Conservation (phyloP, 2,329 filamentous ascomycete species). For the Lasiodiplodia gonubiensis region DNA sequence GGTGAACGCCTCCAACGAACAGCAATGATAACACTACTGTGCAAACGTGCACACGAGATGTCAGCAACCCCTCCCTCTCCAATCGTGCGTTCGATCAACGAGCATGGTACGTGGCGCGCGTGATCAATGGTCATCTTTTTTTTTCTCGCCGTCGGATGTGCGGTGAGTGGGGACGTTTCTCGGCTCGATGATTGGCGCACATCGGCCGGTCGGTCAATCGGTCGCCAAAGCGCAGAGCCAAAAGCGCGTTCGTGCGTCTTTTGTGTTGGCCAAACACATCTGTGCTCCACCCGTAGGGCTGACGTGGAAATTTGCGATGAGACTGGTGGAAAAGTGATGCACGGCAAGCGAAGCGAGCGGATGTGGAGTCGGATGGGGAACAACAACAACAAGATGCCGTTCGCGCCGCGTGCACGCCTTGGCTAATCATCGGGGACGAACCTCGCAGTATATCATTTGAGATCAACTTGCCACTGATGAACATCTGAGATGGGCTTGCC, state of each 20-base stretch:
- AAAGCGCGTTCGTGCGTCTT: background rate
- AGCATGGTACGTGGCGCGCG: background rate
- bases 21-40: background rate
- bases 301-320: background rate
- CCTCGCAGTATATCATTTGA: background rate
- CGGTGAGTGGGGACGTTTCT: background rate
- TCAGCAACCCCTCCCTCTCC: background rate
- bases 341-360: background rate
- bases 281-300: constrained; percentile 11
- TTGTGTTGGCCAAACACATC: background rate
- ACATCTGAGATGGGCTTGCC: background rate
- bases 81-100: background rate
- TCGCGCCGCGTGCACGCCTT: background rate
- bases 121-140: background rate
- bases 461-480: background rate
- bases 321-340: background rate
- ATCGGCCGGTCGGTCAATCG: background rate
- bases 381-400: background rate
- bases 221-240: background rate
- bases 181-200: background rate
- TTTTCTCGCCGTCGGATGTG: background rate
- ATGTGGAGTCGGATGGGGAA: background rate
- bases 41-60: background rate
- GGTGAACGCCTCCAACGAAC: background rate
- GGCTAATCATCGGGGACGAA: background rate